Conservation (phyloP, 2,329 filamentous ascomycete genomes). For the Cryphonectria naterciae region DNA sequence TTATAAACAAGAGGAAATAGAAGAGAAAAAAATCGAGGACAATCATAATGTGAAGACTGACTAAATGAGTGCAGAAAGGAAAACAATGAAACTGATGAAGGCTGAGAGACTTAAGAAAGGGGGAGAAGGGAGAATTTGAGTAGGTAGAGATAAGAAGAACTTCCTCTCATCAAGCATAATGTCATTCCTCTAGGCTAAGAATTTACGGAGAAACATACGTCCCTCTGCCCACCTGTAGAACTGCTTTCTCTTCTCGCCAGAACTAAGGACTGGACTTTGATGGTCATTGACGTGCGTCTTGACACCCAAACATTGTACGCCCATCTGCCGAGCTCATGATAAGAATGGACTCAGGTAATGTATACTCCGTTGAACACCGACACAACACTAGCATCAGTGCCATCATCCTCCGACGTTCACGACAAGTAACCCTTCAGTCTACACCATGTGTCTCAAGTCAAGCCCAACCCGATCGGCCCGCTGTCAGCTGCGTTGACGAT, state of each 20-base stretch:
- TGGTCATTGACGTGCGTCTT: background rate
- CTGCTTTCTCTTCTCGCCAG: background rate
- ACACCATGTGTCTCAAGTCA: conserved; percentile 36
- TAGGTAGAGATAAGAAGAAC: too few relatives aligned
- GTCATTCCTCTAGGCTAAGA: background rate
- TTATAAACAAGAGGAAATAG: too few relatives aligned
- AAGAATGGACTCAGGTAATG: background rate
- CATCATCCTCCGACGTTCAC: background rate
- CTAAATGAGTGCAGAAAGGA: background rate
- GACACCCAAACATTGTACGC: background rate
- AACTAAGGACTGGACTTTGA: background rate
- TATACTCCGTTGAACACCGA: background rate
- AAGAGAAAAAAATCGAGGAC: too few relatives aligned
- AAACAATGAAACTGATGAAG: background rate
- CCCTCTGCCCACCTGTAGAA: background rate
- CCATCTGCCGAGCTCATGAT: background rate
- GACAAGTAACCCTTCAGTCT: background rate
- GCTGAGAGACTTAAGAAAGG: too few relatives aligned
- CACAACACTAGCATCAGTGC: background rate
- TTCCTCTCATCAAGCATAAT: background rate
- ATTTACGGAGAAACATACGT: background rate
- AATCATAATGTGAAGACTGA: background rate
- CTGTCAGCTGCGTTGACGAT: conserved; percentile 36
- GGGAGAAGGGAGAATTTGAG: background rate
- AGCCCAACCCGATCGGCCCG: conserved; percentile 48